Percentiles rank a stretch among this genome's conserved stretches.
Conservation (phyloP, 106 monocot species). For the Apostasia ramifera region DNA sequence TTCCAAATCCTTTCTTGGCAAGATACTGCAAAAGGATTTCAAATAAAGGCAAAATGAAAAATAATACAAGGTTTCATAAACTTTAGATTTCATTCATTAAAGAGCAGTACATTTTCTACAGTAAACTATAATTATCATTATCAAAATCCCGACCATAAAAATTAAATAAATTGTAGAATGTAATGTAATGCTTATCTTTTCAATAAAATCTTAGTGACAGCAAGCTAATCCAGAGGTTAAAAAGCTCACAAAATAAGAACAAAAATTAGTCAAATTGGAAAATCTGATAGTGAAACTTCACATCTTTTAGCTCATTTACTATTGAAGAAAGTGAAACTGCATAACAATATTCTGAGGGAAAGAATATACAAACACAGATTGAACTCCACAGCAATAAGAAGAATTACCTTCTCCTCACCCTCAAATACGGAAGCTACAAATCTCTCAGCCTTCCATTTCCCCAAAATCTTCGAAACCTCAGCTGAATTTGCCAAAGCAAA, state of each 20-base stretch:
- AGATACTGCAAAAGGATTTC: background rate
- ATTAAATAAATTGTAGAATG: no score
- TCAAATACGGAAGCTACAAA: constrained; percentile 24
- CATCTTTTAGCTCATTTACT: background rate
- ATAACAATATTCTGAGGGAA: background rate
- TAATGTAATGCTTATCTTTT: no score
- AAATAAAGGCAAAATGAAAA: background rate
- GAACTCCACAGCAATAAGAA: no score
- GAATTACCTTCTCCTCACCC: constrained; percentile 19
- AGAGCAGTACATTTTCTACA: no score
- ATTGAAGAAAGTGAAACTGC: background rate
- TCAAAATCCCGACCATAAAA: no score
- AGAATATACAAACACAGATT: background rate
- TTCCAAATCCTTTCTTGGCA: no score
- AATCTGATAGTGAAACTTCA: background rate
- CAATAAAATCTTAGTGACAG: background rate
- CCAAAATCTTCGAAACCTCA: constrained; percentile 37
- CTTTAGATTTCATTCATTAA: background rate
- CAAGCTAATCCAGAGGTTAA: background rate
- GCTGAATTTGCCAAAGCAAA: constrained; percentile 42
- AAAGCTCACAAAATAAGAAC: background rate
- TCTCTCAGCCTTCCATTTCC: constrained; percentile 42
- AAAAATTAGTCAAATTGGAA: background rate
- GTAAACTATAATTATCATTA: no score
- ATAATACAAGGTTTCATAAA: background rate